A percentile compares a stretch with the other conserved stretches of the same genome.
phyloP scores from a whole-genome alignment of 805 yeast species.

The fission yeast (Schizosaccharomyces pombe) region DNA sequence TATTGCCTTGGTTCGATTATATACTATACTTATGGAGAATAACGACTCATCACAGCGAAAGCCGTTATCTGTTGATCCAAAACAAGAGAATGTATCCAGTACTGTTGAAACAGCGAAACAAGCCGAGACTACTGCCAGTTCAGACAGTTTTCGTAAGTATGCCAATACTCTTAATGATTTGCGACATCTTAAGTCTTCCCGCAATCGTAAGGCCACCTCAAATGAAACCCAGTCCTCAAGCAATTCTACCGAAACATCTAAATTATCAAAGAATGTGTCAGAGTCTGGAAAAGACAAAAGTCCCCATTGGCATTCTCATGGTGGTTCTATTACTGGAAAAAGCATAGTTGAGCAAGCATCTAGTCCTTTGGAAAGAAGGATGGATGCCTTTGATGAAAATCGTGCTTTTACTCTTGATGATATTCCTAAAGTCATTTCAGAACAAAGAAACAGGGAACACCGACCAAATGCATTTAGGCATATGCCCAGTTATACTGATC shows the following conservation, averaged over 20 bases:
- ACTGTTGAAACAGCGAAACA: not conserved
- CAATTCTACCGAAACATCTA: not conserved
- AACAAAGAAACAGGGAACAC: slow-evolving; percentile 83
- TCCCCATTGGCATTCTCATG: no score
- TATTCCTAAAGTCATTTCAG: slow-evolving; percentile 88
- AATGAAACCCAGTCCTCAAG: not conserved
- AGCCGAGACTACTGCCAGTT: not conserved
- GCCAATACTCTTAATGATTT: slow-evolving; percentile 32
- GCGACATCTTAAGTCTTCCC: slow-evolving; percentile 38
- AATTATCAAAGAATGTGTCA: no score
- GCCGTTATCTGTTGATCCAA: not conserved
- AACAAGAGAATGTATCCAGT: not conserved
- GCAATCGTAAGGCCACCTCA: not conserved
- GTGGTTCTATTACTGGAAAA: no score
- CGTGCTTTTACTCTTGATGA: slow-evolving; percentile 59
- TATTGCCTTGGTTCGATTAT: slow-evolving; percentile 36
- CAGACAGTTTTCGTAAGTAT: not conserved
- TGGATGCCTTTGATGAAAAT: not conserved
- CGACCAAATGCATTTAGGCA: slow-evolving; percentile 81
- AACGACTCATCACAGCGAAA: not conserved
- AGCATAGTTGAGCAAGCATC: not conserved
- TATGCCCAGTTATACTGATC: slow-evolving; percentile 17
- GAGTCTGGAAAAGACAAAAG: no score
- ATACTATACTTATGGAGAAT: not conserved
- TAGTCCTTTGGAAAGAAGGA: not conserved